Conservation (phyloP, 441 rosid genomes). For the Biscutella auriculata region DNA sequence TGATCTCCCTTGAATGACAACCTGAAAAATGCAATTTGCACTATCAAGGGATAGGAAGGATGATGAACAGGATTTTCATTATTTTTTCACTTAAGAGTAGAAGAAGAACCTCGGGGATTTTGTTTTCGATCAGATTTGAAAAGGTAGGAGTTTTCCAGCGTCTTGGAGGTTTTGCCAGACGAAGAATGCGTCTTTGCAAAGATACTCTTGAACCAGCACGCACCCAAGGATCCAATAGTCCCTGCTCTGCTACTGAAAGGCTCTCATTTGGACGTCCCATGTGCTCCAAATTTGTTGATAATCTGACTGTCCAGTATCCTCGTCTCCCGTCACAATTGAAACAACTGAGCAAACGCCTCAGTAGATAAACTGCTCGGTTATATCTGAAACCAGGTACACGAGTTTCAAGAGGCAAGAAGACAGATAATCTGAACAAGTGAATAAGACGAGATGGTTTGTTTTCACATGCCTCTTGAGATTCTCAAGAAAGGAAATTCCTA, state of each 20-base stretch:
- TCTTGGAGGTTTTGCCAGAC: conserved; percentile 88
- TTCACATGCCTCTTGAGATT: conserved; percentile 56
- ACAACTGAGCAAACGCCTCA: conserved; percentile 47
- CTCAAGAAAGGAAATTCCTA: conserved; percentile 85
- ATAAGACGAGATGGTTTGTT: neutral
- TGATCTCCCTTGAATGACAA: conserved; percentile 73
- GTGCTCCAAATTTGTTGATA: conserved; percentile 81
- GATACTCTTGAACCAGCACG: conserved; percentile 90
- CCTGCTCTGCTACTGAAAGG: conserved; percentile 70
- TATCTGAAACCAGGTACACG: conserved; percentile 37
- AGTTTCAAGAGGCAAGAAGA: conserved; percentile 1
- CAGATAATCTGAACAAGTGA: neutral
- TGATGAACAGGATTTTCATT: neutral
- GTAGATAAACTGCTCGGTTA: conserved; percentile 42
- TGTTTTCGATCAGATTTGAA: conserved; percentile 37
- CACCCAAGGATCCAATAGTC: conserved; percentile 73
- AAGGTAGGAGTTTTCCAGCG: conserved; percentile 84
- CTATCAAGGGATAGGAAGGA: neutral
- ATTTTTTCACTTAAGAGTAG: neutral
- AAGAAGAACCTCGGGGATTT: conserved; percentile 51
- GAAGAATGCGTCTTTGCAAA: conserved; percentile 71
- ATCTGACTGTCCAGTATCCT: conserved; percentile 86
- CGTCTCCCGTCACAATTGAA: conserved; percentile 67
- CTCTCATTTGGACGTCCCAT: conserved; percentile 58
- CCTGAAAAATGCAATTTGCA: conserved; percentile 25